These are phyloP conservation scores for Paecilomyces fulvus DNA, from an alignment of 2,329 filamentous ascomycete genomes.

Conservation along the genomic window DNA sequence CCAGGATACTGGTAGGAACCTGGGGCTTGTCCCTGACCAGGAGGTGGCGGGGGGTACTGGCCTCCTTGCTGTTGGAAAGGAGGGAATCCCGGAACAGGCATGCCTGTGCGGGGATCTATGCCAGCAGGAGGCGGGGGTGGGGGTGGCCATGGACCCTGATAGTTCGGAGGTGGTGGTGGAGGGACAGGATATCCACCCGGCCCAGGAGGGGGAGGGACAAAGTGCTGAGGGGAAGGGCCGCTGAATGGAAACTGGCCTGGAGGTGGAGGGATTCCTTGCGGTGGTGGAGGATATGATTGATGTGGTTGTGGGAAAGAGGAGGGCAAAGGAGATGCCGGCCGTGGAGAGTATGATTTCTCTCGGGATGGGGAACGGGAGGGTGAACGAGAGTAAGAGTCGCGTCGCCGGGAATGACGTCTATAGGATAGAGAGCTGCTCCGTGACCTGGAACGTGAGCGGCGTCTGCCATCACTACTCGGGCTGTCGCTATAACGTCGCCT, in stretches of 20 bases:
- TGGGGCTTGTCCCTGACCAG: slow-evolving; percentile 17
- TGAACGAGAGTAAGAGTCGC: slow-evolving; percentile 21
- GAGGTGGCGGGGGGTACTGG: slow-evolving; percentile 14
- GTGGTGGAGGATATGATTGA: slow-evolving; percentile 10
- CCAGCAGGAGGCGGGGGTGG: slow-evolving; percentile 20
- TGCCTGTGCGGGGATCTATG: slow-evolving; percentile 7
- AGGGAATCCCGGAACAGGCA: slow-evolving; percentile 15
- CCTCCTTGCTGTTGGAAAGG: slow-evolving; percentile 15
- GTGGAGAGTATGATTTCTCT: slow-evolving; percentile 27
- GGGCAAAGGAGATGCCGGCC: slow-evolving; percentile 12
- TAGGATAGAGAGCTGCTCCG: slow-evolving; percentile 21
- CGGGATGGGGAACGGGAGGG: slow-evolving; percentile 19
- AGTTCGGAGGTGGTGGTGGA: slow-evolving; percentile 25
- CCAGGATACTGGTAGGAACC: slow-evolving; percentile 26
- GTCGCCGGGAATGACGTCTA: slow-evolving; percentile 9
- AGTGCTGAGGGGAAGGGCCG: slow-evolving; percentile 2
- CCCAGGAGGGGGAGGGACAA: slow-evolving; percentile 5
- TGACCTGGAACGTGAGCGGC: slow-evolving; percentile 20
- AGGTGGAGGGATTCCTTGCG: slow-evolving; percentile 3
- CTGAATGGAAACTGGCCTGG: slow-evolving; percentile 3
- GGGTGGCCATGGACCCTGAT: slow-evolving; percentile 28
- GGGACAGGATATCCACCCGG: slow-evolving; percentile 8
- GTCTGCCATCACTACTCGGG: slow-evolving; percentile 20
- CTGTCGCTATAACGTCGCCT: slow-evolving; percentile 34
- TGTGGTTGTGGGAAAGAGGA: slow-evolving; percentile 7